Percentiles rank a stretch among this genome's conserved stretches.
phyloP scores from a whole-genome alignment of 805 yeast species.

The Jamesozyma lodderae region DNA sequence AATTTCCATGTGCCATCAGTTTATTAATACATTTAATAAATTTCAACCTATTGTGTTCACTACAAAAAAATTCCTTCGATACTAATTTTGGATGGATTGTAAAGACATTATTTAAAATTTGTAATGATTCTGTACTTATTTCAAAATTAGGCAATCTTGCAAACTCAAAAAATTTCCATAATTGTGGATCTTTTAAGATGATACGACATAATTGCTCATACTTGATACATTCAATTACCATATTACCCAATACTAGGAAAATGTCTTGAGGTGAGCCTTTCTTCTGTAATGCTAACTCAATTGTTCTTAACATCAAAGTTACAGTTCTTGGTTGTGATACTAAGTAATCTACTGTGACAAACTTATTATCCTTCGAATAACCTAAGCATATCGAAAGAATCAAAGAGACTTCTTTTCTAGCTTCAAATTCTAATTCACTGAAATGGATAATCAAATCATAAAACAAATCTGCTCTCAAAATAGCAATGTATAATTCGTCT shows the following conservation, averaged over 20 bases:
- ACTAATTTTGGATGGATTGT: conserved; percentile 62
- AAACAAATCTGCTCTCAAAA: conserved; percentile 62
- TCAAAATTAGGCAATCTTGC: conserved; percentile 75
- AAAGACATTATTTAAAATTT: conserved; percentile 61
- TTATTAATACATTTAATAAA: conserved; percentile 60
- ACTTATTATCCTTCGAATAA: conserved; percentile 64
- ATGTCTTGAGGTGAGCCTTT: conserved; percentile 37
- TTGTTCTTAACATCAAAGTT: conserved; percentile 53
- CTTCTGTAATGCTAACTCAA: conserved; percentile 43
- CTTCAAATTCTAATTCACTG: conserved; percentile 73
- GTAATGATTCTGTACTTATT: conserved; percentile 81
- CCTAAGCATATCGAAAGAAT: conserved; percentile 70
- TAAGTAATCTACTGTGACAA: conserved; percentile 83
- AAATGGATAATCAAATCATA: conserved; percentile 51
- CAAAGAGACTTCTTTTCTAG: conserved; percentile 71
- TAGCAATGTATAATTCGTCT: conserved; percentile 69
- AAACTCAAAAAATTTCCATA: conserved; percentile 81
- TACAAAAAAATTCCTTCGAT: conserved; percentile 52
- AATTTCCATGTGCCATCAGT: conserved; percentile 67
- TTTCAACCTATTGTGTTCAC: conserved; percentile 38
- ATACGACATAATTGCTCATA: conserved; percentile 59
- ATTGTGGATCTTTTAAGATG: conserved; percentile 47
- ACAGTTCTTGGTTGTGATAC: conserved; percentile 58
- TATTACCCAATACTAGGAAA: conserved; percentile 65
- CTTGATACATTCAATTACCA: conserved; percentile 77